Evolutionary conservation across 164 flowering plant genomes (phyloP), one percentile per base, ranked within the genome.

Genomic region (Paratinospora sagittata): DNA sequence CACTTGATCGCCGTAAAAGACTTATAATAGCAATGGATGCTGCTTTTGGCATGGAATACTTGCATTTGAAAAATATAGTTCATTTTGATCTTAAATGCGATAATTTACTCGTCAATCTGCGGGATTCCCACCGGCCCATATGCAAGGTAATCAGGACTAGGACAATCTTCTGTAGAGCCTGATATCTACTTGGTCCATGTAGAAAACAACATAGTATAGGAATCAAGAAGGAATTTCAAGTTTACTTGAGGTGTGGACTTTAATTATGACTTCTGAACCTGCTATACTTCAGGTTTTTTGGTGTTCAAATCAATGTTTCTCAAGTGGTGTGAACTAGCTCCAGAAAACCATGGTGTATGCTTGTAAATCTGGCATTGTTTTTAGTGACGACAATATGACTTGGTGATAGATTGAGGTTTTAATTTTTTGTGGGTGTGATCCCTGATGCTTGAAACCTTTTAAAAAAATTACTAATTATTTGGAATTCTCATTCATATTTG

Each of bases 41-140:
- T 63, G 95, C 97, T 72, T 92, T 92, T 80, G 97, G 97, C 63
- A 92, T 92, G 97, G 97, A 92, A 73, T 92, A 92, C 81, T 77
- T 92, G 79, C 97, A 92, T 79, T 73, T 82, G 71, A 92, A 84
- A 78, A 87, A 83, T 72, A 88, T 92, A 47, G 93, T 92, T 60
- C 97, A 92, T 78, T 92, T 92, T 79, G 97, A 92, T 81, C 79
- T 92, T 77, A 92, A 92, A 75, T 92, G 97, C 80, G 97, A 92
- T 78, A 92, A 90, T 77, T 84, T 92, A 83, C 88, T 92, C 1
- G 96, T 92, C 74, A 92, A 92, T 77, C 72, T 92, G 88, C 84
- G 88, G 72, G 97, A 92, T 82, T 74, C 90, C 8, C 90, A 86
- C 34, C 75, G 97, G 67, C 97, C 97, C 13, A 79, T 92, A 69